phyloP scores from a whole-genome alignment of 306 rosid genomes.

The Amphicarpaea edgeworthii region DNA sequence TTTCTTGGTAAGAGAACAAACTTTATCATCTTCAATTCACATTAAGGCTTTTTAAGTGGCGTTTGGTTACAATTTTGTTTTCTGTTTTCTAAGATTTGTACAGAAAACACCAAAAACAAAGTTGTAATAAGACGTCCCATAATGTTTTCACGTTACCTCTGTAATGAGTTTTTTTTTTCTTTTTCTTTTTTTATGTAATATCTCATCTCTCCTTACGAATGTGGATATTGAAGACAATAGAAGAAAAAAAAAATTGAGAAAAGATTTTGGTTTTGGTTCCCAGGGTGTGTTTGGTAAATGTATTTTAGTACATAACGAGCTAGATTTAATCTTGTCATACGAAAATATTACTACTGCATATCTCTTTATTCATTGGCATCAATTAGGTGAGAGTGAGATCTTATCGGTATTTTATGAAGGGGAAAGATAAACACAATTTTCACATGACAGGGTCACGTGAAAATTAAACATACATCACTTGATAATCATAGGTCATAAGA shows the following conservation, averaged over 20 bases:
- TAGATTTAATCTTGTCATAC: not conserved
- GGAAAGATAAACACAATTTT: not conserved
- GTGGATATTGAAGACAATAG: not conserved
- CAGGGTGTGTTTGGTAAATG: not conserved
- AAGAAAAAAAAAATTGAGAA: not conserved
- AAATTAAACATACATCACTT: not conserved
- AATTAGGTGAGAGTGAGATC: not conserved
- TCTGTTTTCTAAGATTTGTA: too few relatives aligned
- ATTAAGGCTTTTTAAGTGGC: slow-evolving; percentile 5
- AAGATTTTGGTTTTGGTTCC: slow-evolving; percentile 11
- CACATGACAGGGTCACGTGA: not conserved
- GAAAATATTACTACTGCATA: too few relatives aligned
- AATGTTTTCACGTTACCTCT: not conserved
- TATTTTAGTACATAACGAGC: not conserved
- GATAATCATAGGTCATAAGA: not conserved
- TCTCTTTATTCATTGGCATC: not conserved
- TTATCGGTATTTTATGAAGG: not conserved
- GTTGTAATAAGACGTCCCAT: too few relatives aligned
- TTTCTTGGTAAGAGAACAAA: slow-evolving; percentile 67
- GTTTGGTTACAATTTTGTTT: too few relatives aligned
- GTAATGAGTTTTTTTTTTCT: not conserved
- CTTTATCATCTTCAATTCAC: not conserved
- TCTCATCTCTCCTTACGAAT: not conserved
- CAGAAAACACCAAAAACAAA: too few relatives aligned
- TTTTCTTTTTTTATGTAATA: not conserved